Conservation (phyloP, 23 red algal genomes). For the Gracilariopsis chorda region DNA sequence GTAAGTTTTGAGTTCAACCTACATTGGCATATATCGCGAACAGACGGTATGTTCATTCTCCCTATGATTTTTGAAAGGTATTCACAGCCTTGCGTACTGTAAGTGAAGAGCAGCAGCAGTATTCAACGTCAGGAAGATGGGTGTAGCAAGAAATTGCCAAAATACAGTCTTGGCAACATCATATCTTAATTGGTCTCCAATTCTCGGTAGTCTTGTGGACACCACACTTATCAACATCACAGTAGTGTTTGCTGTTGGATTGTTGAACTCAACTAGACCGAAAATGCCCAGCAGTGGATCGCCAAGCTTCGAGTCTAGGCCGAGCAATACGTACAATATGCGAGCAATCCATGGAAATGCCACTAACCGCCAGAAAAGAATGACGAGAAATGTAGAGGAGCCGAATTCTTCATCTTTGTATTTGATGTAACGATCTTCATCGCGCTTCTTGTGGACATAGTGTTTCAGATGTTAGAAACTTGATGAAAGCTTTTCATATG, state of each 20-base stretch:
- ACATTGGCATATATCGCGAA: too few species aligned
- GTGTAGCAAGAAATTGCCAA: conserved; percentile 11
- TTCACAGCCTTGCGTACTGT: neutral
- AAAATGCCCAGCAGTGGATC: conserved; percentile 14
- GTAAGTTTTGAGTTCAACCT: too few species aligned
- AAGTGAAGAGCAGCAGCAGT: conserved; percentile 32
- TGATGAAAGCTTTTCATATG: too few species aligned
- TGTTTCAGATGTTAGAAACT: too few species aligned
- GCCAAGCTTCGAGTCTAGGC: neutral
- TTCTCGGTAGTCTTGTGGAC: neutral
- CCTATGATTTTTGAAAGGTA: too few species aligned
- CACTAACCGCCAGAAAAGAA: conserved; percentile 2
- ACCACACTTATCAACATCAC: conserved; percentile 32
- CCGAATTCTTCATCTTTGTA: conserved; percentile 29
- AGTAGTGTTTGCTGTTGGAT: conserved; percentile 43
- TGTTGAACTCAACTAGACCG: conserved; percentile 23
- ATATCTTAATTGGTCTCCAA: neutral
- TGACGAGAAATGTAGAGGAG: neutral
- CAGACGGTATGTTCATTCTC: too few species aligned
- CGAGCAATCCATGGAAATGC: neutral
- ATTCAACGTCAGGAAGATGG: conserved; percentile 32
- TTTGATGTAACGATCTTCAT: too few species aligned
- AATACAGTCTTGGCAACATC: conserved; percentile 10
- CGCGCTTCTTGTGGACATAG: too few species aligned
- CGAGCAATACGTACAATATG: neutral